Evolutionary conservation across 2,329 filamentous ascomycete genomes (phyloP).

Genomic region (Colletotrichum sp.): DNA sequence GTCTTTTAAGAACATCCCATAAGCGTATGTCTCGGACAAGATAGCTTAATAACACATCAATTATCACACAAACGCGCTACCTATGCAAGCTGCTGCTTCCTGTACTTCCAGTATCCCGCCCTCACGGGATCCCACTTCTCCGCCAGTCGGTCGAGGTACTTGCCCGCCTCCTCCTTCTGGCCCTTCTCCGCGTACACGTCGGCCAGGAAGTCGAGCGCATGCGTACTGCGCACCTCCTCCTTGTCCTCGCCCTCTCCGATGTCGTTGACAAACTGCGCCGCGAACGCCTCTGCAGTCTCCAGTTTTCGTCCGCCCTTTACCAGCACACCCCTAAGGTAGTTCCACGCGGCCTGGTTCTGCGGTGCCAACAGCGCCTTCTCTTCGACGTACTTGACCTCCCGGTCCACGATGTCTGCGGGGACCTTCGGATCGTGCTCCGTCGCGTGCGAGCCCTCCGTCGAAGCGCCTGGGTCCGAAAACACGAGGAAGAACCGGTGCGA

Average conservation of each 20-base stretch:
- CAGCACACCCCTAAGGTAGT: constrained; percentile 82
- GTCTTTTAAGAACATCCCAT: neutral
- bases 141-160: constrained; percentile 75
- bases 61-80: neutral
- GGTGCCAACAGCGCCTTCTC: constrained; percentile 78
- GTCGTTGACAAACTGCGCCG: constrained; percentile 53
- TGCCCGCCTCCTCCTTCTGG: constrained; percentile 65
- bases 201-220: constrained; percentile 74
- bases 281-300: constrained; percentile 51
- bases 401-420: constrained; percentile 68
- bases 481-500: constrained; percentile 96
- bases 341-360: constrained; percentile 95
- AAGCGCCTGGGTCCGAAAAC: constrained; percentile 66
- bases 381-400: constrained; percentile 78
- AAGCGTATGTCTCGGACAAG: neutral
- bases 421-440: constrained; percentile 61
- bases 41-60: neutral
- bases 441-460: constrained; percentile 52
- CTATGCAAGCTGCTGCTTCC: constrained; percentile 28
- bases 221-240: constrained; percentile 64
- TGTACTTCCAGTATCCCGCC: constrained; percentile 88
- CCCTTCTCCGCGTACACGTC: constrained; percentile 68
- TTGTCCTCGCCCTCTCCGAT: constrained; percentile 47
- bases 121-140: constrained; percentile 91
- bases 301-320: constrained; percentile 66